Percentiles rank a stretch among this genome's conserved stretches.
Conservation (phyloP, 73 alveolate genomes). For the Breviolum minutum region DNA sequence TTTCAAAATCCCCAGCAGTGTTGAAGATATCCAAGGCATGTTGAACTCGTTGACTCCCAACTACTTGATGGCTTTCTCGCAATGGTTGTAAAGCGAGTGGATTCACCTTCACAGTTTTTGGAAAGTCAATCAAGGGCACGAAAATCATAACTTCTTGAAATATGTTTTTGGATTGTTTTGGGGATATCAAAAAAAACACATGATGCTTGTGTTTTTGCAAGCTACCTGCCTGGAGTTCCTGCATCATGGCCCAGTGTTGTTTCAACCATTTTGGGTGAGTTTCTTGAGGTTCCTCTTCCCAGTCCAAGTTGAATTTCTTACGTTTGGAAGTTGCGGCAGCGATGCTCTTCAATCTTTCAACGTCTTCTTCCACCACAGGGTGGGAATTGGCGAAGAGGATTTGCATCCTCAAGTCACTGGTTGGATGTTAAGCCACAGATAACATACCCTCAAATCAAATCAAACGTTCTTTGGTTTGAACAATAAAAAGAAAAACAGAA, state of each 20-base stretch:
- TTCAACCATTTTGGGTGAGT: neutral
- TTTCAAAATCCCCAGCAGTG: neutral
- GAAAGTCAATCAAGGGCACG: neutral
- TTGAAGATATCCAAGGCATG: conserved; percentile 9
- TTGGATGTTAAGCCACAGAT: neutral
- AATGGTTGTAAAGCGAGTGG: neutral
- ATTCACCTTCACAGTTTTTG: neutral
- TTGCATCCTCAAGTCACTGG: neutral
- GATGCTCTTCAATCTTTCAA: neutral
- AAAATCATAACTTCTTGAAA: neutral
- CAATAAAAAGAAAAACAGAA: neutral
- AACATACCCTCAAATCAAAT: neutral
- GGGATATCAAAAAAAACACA: too few species aligned
- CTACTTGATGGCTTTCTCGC: neutral
- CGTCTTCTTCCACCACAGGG: neutral
- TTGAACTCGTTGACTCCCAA: neutral
- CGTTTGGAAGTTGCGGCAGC: neutral
- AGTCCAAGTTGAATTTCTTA: neutral
- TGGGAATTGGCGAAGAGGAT: neutral
- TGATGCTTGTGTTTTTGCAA: neutral
- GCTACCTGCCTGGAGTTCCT: neutral
- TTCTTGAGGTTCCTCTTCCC: neutral
- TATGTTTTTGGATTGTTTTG: neutral
- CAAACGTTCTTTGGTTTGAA: neutral
- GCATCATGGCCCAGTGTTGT: conserved; percentile 6